Evolutionary conservation across 1,284 basidiomycete species (phyloP).

Genomic region (Porphyrellus sp.): DNA sequence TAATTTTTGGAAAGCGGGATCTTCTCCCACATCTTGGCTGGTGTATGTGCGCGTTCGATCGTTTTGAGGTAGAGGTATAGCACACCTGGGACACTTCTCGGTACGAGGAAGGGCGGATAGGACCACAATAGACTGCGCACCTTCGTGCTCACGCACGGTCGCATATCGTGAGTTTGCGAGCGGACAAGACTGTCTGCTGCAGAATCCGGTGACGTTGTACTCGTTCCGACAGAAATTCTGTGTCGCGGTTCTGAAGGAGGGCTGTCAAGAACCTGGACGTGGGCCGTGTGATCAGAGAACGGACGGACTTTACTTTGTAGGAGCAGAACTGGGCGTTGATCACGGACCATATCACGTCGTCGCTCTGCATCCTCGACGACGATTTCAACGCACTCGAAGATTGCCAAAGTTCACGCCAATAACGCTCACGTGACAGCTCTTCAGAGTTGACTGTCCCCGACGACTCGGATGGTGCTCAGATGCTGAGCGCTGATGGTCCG

Average conservation of each 20-base stretch:
- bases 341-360: conserved; percentile 95
- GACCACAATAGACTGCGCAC: conserved; percentile 42
- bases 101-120: background rate
- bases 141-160: conserved; percentile 94
- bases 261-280: conserved; percentile 6
- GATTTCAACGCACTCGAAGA: background rate
- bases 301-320: conserved; percentile 92
- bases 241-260: conserved; percentile 68
- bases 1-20: conserved; percentile 95
- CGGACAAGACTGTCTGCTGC: conserved; percentile 94
- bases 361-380: conserved; percentile 68
- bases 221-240: conserved; percentile 99
- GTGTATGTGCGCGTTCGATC: conserved; percentile 94
- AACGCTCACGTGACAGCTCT: conserved; percentile 5
- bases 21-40: conserved; percentile 96
- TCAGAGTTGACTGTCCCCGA: too few species aligned
- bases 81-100: conserved; percentile 51
- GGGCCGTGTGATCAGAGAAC: background rate
- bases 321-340: conserved; percentile 94
- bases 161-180: conserved; percentile 96
- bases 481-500: too few species aligned
- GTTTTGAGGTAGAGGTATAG: conserved; percentile 98
- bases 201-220: conserved; percentile 98
- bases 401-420: background rate
- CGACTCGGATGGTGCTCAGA: too few species aligned